These are phyloP conservation scores for Gossypioides kirkii DNA, from an alignment of 345 rosid species.

Conservation along the genomic window DNA sequence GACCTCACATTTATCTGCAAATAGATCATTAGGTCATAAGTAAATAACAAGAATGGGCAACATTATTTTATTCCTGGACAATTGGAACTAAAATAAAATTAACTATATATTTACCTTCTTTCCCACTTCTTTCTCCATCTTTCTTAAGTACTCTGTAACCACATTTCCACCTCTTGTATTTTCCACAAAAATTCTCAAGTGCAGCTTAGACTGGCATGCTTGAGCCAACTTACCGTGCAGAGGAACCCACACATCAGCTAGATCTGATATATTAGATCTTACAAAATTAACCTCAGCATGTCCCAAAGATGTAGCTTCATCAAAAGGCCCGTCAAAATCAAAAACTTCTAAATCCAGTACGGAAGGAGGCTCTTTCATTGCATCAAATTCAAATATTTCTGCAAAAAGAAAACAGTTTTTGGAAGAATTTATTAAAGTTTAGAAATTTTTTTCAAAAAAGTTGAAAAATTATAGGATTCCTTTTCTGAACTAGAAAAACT, in stretches of 20 bases:
- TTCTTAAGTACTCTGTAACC: constrained; percentile 74
- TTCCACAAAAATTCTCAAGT: constrained; percentile 79
- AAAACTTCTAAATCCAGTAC: constrained; percentile 82
- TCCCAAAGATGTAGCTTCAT: constrained; percentile 82
- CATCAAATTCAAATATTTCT: constrained; percentile 98
- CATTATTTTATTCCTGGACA: constrained; percentile 6
- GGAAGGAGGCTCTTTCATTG: constrained; percentile 97
- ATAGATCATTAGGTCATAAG: constrained; percentile 7
- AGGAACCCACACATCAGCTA: constrained; percentile 89
- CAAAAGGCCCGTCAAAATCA: constrained; percentile 93
- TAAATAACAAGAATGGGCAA: not conserved
- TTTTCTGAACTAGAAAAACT: too few relatives aligned
- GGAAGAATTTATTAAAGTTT: constrained; percentile 5
- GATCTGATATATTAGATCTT: constrained; percentile 72
- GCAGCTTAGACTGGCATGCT: constrained; percentile 95
- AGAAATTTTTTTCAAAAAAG: not conserved
- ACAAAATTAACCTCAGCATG: constrained; percentile 82
- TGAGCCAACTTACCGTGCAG: constrained; percentile 84
- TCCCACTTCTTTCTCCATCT: constrained; percentile 99
- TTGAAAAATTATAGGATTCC: too few relatives aligned
- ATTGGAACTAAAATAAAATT: constrained; percentile 11
- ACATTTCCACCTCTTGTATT: constrained; percentile 82
- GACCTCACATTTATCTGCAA: constrained; percentile 85
- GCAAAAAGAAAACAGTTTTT: constrained; percentile 26
- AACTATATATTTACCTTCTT: constrained; percentile 59